Conservation (phyloP, 2,329 filamentous ascomycete genomes). For the Hypoxylon sp. region DNA sequence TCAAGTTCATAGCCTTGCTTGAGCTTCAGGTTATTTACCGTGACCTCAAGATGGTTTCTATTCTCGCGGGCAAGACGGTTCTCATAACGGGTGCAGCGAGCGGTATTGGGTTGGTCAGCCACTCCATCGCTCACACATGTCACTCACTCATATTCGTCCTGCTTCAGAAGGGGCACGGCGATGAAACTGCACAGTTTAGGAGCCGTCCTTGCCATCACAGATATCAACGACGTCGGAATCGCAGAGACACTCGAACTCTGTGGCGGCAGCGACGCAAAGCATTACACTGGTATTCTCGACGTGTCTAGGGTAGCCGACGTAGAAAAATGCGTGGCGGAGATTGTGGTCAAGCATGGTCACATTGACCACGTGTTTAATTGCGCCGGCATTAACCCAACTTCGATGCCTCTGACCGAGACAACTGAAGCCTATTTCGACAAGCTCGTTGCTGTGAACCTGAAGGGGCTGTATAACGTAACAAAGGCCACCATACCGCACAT, state of each 20-base stretch:
- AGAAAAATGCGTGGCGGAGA: constrained; percentile 28
- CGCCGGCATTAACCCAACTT: constrained; percentile 62
- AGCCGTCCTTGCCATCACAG: constrained; percentile 40
- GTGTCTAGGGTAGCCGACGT: constrained; percentile 36
- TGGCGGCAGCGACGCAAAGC: constrained; percentile 13
- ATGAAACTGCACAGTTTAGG: constrained; percentile 39
- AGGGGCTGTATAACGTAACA: constrained; percentile 60
- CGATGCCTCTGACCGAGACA: constrained; percentile 55
- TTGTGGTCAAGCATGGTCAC: constrained; percentile 43
- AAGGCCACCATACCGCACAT: constrained; percentile 57
- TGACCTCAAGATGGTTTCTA: constrained; percentile 31
- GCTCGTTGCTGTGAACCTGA: constrained; percentile 60
- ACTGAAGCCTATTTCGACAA: constrained; percentile 62
- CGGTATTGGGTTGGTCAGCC: constrained; percentile 38
- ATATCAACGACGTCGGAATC: constrained; percentile 35
- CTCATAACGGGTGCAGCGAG: constrained; percentile 43
- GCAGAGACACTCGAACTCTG: constrained; percentile 39
- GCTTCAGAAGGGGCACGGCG: constrained; percentile 38
- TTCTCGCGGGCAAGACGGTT: constrained; percentile 39
- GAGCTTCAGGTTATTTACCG: not conserved
- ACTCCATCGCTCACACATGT: not conserved
- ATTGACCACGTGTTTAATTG: constrained; percentile 58
- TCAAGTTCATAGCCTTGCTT: not conserved
- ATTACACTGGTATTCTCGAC: constrained; percentile 30
- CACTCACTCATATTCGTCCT: constrained; percentile 2